Evolutionary conservation across 139 green algal species (phyloP), one percentile per base, ranked within the genome.

Genomic region (Picochlorum sp.): DNA sequence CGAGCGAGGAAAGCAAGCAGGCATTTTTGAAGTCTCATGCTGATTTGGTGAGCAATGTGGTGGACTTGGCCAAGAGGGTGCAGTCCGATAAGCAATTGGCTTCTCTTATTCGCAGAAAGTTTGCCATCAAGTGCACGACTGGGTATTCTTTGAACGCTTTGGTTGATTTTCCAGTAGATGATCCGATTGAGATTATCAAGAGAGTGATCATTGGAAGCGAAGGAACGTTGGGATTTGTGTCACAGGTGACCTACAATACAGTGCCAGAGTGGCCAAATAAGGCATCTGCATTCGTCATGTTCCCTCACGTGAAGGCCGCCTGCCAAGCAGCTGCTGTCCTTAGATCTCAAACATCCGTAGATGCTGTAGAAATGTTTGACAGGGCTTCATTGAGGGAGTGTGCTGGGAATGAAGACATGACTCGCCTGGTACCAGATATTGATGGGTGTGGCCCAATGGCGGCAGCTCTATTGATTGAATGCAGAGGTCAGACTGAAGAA

Each of bases 101-200:
- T 34, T 81, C 83, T 50, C 82, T 96, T 54, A 97, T 98, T 72
- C 73, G 87, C 56, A 82, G 87, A 72, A 98, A 98, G 85, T 97
- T 96, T 72, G 81, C 88, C 62, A 98, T 98, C 86, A 98, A 98
- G 87, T 98, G 92, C 82, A 98, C 92, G 62, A 98, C 91, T 30
- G 90, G 90, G 76, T 91, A 91, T 76, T 85, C 75, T 26, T 73
- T 92, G 30, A 92, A 92, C 52, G 92, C 92, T n/a, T 84, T 98
- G 61, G 90, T 97, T 26, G 91, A 97, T 82, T 94, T 92, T 82
- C 84, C 83, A 4, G 18, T 82, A 14, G 77, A 89, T 49, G 85
- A 95, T 72, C 90, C 92, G 21, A 89, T 98, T 50, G 90, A 96
- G 84, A 92, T 98, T 70, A 90, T 98, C 78, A 96, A 97, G 77